Evolutionary conservation across 176 grass and related monocot species (phyloP), one percentile per base, ranked within the genome.

Genomic region (Oryza glaberrima): DNA sequence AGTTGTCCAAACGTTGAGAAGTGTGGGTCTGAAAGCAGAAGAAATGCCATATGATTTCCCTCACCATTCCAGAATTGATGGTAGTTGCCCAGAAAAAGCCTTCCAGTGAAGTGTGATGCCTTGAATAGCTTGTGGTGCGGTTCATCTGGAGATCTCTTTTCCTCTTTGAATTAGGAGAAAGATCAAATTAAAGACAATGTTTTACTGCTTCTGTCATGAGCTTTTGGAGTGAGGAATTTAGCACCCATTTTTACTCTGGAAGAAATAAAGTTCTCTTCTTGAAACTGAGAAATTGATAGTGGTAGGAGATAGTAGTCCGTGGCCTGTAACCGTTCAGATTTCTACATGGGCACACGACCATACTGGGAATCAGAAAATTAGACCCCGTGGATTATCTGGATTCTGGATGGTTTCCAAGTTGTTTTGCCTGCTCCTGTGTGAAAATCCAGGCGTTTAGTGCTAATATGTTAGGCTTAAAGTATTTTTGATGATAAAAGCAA

Each of bases 11-110:
- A 68, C 88, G 36, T 83, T 98, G 43, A 79, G 43, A 76, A 56
- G 74, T 12, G 78, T 65, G 46, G 84, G 89, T 84, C 86, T 97
- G 52, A 77, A 43, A 90, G 64, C 88, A 70, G 90, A 98, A 91
- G 79, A 87, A 11, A 94, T 98, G 95, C 17, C 63, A 0, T 61
- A 84, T 17, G 95, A 98, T 71, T 98, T 98, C 67, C 95, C 92
- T 35, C 90, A 93, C 51, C 92, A 94, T 84, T 93, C 92, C 30
- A 69, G 82, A 74, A 94, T 98, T 13, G 82, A 98, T 10, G 84
- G 84, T 3, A 63, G 11, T 69, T 82, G 65, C 70, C 95, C 95
- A 30, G 88, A 90, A 40, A 85, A 68, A 32, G 90, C 90, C 69
- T 98, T 98, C 75, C 82, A 87, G 49, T 86, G 85, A 91, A 63